Evolutionary conservation across 2,329 filamentous ascomycete species (phyloP).

Genomic region (Exophiala calicioides): DNA sequence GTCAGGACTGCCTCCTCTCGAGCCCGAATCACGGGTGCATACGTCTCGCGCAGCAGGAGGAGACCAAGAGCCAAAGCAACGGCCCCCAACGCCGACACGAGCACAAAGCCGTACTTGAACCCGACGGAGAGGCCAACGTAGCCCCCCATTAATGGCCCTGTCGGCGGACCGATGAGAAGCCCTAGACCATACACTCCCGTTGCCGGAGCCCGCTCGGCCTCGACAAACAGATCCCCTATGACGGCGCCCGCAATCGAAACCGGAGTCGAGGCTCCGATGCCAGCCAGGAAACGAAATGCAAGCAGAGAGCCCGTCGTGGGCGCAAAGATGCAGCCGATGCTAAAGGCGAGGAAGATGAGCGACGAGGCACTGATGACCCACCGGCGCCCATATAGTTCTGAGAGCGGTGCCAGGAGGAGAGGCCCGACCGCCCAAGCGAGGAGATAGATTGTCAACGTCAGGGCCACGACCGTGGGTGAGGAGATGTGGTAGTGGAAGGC

Average conservation of each 20-base stretch:
- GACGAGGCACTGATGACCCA: conserved; percentile 57
- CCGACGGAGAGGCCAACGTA: too few species aligned
- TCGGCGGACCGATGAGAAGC: too few species aligned
- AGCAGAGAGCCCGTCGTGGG: conserved; percentile 56
- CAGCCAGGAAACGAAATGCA: conserved; percentile 58
- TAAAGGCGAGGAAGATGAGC: conserved; percentile 59
- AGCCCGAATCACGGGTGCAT: conserved; percentile 44
- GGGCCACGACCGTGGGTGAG: too few species aligned
- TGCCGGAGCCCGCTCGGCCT: conserved; percentile 34
- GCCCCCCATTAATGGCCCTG: too few species aligned
- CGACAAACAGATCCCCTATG: conserved; percentile 25
- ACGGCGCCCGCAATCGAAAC: conserved; percentile 52
- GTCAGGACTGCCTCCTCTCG: conserved; percentile 46
- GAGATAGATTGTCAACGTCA: conserved; percentile 26
- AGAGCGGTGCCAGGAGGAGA: conserved; percentile 60
- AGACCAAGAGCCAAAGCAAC: too few species aligned
- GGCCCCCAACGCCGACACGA: too few species aligned
- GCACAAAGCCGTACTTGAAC: too few species aligned
- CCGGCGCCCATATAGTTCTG: conserved; percentile 63
- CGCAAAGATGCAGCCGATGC: conserved; percentile 60
- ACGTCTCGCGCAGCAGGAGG: conserved; percentile 49
- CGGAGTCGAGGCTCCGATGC: conserved; percentile 58
- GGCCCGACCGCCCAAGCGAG: conserved; percentile 27
- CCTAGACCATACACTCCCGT: too few species aligned
- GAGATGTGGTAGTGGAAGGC: too few species aligned